A percentile compares a stretch with the other conserved stretches of the same genome.
Evolutionary conservation across 768 basidiomycete genomes (phyloP).

Genomic region (Rhizopogon rudus): DNA sequence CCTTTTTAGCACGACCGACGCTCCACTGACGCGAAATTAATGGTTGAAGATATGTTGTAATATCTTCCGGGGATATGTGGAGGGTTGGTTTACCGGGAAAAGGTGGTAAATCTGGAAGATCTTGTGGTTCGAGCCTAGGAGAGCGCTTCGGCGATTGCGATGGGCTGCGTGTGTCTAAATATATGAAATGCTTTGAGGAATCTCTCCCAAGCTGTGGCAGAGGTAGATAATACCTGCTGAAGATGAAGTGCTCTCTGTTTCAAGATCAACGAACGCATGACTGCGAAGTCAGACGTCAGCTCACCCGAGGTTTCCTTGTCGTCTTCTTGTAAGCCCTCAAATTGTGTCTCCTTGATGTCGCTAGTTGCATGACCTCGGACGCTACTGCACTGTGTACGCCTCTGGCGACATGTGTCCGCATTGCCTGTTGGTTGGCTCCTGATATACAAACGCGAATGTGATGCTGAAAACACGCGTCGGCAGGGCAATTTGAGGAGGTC

Average conservation of each 20-base stretch:
- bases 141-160: background rate
- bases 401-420: background rate
- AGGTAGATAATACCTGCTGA: background rate
- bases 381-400: background rate
- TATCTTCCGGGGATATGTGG: constrained; percentile 28
- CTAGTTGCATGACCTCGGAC: background rate
- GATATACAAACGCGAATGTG: background rate
- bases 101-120: constrained; percentile 20
- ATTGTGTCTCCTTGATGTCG: background rate
- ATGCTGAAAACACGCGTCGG: background rate
- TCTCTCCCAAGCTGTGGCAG: too few relatives aligned
- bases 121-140: background rate
- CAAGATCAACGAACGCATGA: too few relatives aligned
- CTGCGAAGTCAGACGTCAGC: background rate
- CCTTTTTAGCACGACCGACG: constrained; percentile 10
- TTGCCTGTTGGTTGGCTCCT: background rate
- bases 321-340: too few relatives aligned
- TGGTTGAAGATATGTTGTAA: constrained; percentile 30
- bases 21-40: constrained; percentile 30
- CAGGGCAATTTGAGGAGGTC: background rate
- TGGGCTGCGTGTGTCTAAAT: background rate
- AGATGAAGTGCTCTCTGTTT: background rate
- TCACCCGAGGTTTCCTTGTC: background rate
- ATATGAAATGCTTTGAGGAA: background rate
- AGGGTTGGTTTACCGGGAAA: constrained; percentile 29